Conservation (phyloP, 306 rosid genomes). For the apple (Malus domestica) region DNA sequence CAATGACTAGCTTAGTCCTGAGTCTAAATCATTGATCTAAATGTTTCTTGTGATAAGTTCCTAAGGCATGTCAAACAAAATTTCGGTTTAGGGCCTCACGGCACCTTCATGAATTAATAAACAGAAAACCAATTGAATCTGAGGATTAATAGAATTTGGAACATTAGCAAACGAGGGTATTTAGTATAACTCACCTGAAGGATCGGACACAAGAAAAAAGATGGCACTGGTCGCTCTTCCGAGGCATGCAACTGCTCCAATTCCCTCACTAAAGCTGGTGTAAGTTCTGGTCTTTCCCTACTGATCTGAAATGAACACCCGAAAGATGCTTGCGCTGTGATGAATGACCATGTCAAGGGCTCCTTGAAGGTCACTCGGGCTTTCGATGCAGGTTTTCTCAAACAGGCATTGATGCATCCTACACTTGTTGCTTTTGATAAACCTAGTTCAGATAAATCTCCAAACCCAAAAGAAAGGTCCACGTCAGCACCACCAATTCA, state of each 20-base stretch:
- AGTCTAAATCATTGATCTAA: background rate
- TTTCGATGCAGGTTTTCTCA: constrained; percentile 95
- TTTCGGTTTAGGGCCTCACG: background rate
- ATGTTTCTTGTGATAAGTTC: background rate
- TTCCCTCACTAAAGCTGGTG: constrained; percentile 71
- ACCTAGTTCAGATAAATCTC: too few relatives aligned
- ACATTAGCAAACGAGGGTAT: background rate
- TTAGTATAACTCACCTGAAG: constrained; percentile 47
- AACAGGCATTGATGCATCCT: constrained; percentile 51
- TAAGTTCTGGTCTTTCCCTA: constrained; percentile 65
- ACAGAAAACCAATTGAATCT: background rate
- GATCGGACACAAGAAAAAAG: constrained; percentile 80
- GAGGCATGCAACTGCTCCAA: constrained; percentile 56
- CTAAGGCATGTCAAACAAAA: background rate
- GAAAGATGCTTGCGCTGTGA: constrained; percentile 72
- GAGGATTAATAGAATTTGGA: background rate
- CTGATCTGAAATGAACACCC: constrained; percentile 67
- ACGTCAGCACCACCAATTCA: too few relatives aligned
- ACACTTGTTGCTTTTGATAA: background rate
- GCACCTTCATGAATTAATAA: background rate
- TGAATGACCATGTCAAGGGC: constrained; percentile 92
- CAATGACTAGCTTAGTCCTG: background rate
- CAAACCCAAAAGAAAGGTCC: too few relatives aligned
- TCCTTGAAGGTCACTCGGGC: constrained; percentile 94
- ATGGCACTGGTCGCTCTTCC: constrained; percentile 67